Evolutionary conservation across 2,329 filamentous ascomycete genomes (phyloP), one percentile per base, ranked within the genome.

Genomic region (Aspergillus pseudoterreus): DNA sequence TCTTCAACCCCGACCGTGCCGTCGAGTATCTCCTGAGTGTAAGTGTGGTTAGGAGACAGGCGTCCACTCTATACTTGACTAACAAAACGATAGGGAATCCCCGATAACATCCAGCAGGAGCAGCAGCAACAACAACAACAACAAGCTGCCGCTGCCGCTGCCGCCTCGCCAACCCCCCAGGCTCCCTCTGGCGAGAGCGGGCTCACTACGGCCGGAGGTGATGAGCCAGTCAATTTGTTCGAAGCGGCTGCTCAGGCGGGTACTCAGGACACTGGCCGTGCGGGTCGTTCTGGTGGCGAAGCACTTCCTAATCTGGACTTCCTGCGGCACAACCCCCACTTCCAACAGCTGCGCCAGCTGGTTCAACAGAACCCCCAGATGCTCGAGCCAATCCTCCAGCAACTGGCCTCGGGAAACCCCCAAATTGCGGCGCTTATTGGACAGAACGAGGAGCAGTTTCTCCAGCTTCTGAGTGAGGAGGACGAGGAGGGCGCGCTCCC

Each of bases 361-460:
- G 92, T 99, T 42, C 94, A 99, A 75, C 92, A 96, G 72, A 90
- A 97, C 71, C 94, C 94, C 15, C 88, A 94, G 70, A 99, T 99
- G 94, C 86, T 99, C 19, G 94, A 99, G 77, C 92, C 94, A 6
- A 97, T 99, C 61, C 79, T 99, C 51, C 92, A 97, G 74, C 92
- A 96, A 74, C 90, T 99, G 35, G 92, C 90, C 33, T 88, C 90
- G 19, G 92, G 92, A 22, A 99, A 99, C 75, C 94, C 94, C 15
- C 88, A 95, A 69, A 84, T 99, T 50, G 94, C 94, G 6, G 87
- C 92, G 70, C 81, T 96, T 68, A 99, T 99, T 58, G 88, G 88
- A 38, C 84, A 88, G 67, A 90, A 97, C 72, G 92, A 91, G 6
- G 91, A 96, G 48, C 90, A 95, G 68, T 99, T 99, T 71, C 80